phyloP scores from a whole-genome alignment of 768 basidiomycete genomes.

The Phallus indusiatus region DNA sequence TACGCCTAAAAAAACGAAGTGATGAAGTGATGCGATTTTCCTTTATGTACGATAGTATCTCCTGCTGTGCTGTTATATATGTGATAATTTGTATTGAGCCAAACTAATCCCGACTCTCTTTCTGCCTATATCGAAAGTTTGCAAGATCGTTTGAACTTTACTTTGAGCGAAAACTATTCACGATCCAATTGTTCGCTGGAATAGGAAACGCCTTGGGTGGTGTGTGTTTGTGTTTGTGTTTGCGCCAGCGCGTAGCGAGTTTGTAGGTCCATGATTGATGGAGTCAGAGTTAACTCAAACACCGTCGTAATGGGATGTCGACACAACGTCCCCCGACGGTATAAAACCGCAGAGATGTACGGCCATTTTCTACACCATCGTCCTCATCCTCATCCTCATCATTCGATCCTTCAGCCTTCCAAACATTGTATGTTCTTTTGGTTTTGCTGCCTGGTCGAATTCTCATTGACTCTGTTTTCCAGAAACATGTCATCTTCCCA shows the following conservation, averaged over 20 bases:
- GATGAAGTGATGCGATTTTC: too few relatives aligned
- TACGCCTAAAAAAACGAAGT: too few relatives aligned
- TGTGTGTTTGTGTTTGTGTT: background rate
- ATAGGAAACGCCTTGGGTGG: too few relatives aligned
- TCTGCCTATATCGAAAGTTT: too few relatives aligned
- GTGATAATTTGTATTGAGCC: too few relatives aligned
- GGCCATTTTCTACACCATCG: background rate
- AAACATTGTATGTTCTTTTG: background rate
- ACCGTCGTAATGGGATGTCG: background rate
- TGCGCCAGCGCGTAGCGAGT: background rate
- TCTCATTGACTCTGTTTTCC: background rate
- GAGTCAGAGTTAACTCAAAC: background rate
- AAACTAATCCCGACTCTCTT: too few relatives aligned
- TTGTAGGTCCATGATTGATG: background rate
- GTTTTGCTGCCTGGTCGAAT: background rate
- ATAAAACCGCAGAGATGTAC: background rate
- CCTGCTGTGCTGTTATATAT: too few relatives aligned
- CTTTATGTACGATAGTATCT: too few relatives aligned
- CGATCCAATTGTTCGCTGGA: background rate
- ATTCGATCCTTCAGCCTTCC: background rate
- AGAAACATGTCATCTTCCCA: background rate
- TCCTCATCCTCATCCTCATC: background rate
- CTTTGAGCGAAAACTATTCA: too few relatives aligned
- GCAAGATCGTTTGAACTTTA: background rate
- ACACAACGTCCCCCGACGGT: background rate